A percentile compares a stretch with the other conserved stretches of the same genome.
Evolutionary conservation across 2,329 filamentous ascomycete genomes (phyloP).

Genomic region (Didymella sp.): DNA sequence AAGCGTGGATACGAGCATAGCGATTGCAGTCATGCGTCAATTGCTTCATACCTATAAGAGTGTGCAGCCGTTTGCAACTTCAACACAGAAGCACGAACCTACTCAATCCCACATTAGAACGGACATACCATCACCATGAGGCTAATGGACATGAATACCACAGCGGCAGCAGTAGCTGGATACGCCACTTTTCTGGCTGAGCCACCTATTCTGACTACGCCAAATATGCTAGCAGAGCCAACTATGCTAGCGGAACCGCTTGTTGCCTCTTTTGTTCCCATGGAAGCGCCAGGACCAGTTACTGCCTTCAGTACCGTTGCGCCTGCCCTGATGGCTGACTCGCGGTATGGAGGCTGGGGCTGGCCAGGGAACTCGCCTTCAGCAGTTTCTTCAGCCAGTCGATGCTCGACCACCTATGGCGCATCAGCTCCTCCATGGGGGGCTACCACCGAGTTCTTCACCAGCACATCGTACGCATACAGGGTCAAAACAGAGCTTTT

Average conservation of each 20-base stretch:
- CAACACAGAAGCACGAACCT: neutral
- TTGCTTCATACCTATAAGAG: neutral
- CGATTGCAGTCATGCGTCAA: neutral
- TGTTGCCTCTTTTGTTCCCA: neutral
- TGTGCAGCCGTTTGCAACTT: neutral
- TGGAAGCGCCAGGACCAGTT: neutral
- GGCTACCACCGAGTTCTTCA: constrained; percentile 12
- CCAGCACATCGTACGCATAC: constrained; percentile 16
- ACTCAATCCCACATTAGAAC: neutral
- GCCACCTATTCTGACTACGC: neutral
- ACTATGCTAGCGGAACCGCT: neutral
- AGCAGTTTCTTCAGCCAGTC: constrained; percentile 8
- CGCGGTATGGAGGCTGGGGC: neutral
- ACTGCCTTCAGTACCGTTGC: neutral
- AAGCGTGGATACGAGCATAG: neutral
- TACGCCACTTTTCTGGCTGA: neutral
- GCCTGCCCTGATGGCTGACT: constrained; percentile 2
- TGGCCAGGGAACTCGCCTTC: constrained; percentile 1
- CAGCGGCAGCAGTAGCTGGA: constrained; percentile 4
- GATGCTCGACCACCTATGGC: constrained; percentile 14
- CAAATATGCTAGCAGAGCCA: neutral
- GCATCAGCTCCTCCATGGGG: constrained; percentile 12
- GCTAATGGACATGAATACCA: constrained; percentile 9
- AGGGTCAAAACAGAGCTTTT: constrained; percentile 12
- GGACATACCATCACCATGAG: constrained; percentile 2